Percentiles rank a stretch among this genome's conserved stretches.
Evolutionary conservation across 2,329 filamentous ascomycete species (phyloP).

Genomic region (Tolypocladium nubicola): DNA sequence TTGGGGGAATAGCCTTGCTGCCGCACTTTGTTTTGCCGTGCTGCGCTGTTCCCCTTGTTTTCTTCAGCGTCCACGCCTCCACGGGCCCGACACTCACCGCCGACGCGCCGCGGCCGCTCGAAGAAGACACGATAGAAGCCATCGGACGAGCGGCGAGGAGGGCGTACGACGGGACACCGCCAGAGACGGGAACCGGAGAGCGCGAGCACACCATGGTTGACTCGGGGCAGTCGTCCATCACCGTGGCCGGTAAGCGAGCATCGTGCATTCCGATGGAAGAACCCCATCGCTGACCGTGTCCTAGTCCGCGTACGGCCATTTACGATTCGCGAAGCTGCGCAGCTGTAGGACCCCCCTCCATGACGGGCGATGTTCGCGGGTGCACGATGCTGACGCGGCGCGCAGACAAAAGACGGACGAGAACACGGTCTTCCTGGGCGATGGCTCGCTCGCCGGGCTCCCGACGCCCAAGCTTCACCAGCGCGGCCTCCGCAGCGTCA

Average conservation of each 20-base stretch:
- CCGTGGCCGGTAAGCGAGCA: slow-evolving; percentile 39
- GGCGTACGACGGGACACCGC: not conserved
- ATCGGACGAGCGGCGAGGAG: not conserved
- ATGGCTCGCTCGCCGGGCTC: slow-evolving; percentile 82
- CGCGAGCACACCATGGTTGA: slow-evolving; percentile 10
- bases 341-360: slow-evolving; percentile 47
- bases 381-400: slow-evolving; percentile 2
- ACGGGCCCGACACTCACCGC: not conserved
- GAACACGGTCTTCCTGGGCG: slow-evolving; percentile 84
- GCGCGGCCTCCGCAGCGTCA: slow-evolving; percentile 79
- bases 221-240: slow-evolving; percentile 41
- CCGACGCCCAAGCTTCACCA: slow-evolving; percentile 76
- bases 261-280: not conserved
- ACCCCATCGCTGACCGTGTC: slow-evolving; percentile 14
- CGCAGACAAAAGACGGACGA: slow-evolving; percentile 61
- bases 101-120: not conserved
- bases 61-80: not conserved
- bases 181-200: not conserved
- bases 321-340: slow-evolving; percentile 86
- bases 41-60: not conserved
- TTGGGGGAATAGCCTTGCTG: not conserved
- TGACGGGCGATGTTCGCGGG: not conserved
- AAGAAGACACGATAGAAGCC: not conserved
- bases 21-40: not conserved
- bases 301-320: slow-evolving; percentile 61